phyloP scores from a whole-genome alignment of 208 protist species.

The Wallacemonas sp. region DNA sequence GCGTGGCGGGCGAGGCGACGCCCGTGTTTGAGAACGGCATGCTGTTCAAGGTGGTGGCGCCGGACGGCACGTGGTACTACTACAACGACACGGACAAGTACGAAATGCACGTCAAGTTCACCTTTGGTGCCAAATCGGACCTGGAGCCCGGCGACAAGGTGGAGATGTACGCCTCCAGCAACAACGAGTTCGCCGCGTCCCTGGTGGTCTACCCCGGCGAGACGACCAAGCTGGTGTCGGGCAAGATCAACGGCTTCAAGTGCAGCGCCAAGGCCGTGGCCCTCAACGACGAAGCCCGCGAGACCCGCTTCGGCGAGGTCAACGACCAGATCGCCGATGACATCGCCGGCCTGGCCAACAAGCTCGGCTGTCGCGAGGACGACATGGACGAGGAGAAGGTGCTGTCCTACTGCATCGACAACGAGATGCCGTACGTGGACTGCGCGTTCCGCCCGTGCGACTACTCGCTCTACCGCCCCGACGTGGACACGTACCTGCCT shows the following conservation, averaged over 20 bases:
- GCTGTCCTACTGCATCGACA: slow-evolving; percentile 53
- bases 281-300: slow-evolving; percentile 57
- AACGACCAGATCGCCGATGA: slow-evolving; percentile 48
- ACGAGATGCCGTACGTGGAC: slow-evolving; percentile 63
- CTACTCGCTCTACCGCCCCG: slow-evolving; percentile 63
- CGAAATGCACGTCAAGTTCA: slow-evolving; percentile 82
- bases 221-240: slow-evolving; percentile 61
- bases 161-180: slow-evolving; percentile 59
- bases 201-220: slow-evolving; percentile 70
- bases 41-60: slow-evolving; percentile 67
- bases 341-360: slow-evolving; percentile 40
- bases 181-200: slow-evolving; percentile 55
- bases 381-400: slow-evolving; percentile 60
- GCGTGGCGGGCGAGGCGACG: slow-evolving; percentile 48
- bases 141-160: slow-evolving; percentile 58
- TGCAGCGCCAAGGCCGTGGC: slow-evolving; percentile 60
- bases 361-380: slow-evolving; percentile 35
- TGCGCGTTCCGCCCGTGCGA: slow-evolving; percentile 68
- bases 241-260: slow-evolving; percentile 73
- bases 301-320: slow-evolving; percentile 39
- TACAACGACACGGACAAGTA: slow-evolving; percentile 89
- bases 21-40: slow-evolving; percentile 67
- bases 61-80: slow-evolving; percentile 71
- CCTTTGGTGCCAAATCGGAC: slow-evolving; percentile 66
- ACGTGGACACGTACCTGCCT: slow-evolving; percentile 61